Conservation (phyloP, 495 filamentous ascomycete genomes). For the Penicillium angulare region DNA sequence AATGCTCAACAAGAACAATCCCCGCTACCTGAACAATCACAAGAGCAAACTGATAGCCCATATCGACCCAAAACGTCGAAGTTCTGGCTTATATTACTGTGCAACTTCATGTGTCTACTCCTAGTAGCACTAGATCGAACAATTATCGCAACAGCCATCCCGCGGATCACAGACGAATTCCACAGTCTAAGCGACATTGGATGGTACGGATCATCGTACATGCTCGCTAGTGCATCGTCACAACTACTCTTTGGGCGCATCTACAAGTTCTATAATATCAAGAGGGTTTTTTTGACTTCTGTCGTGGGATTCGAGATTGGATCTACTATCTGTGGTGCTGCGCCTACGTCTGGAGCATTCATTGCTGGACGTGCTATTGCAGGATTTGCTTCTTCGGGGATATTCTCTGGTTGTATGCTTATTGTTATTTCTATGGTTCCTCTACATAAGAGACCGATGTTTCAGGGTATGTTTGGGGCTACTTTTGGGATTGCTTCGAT, state of each 20-base stretch:
- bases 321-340: constrained; percentile 68
- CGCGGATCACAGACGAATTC: constrained; percentile 66
- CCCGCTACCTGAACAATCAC: too few species aligned
- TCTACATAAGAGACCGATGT: constrained; percentile 53
- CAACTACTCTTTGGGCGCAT: constrained; percentile 56
- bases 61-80: not conserved
- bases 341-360: constrained; percentile 64
- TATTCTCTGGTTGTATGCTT: constrained; percentile 51
- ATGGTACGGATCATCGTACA: constrained; percentile 55
- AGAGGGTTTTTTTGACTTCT: constrained; percentile 57
- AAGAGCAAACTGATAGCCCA: not conserved
- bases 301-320: constrained; percentile 62
- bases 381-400: constrained; percentile 51
- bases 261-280: constrained; percentile 61
- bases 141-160: constrained; percentile 72
- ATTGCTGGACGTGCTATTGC: constrained; percentile 61
- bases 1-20: too few species aligned
- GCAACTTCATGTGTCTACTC: not conserved
- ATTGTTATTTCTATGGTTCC: constrained; percentile 58
- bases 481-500: constrained; percentile 57
- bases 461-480: constrained; percentile 44
- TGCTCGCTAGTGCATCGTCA: constrained; percentile 47
- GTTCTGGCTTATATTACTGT: constrained; percentile 6
- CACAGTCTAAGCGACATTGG: constrained; percentile 58
- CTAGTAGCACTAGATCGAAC: constrained; percentile 45